Base-by-base conservation (phyloP, 306 rosid genomes). In the Arachis stenosperma region DNA sequence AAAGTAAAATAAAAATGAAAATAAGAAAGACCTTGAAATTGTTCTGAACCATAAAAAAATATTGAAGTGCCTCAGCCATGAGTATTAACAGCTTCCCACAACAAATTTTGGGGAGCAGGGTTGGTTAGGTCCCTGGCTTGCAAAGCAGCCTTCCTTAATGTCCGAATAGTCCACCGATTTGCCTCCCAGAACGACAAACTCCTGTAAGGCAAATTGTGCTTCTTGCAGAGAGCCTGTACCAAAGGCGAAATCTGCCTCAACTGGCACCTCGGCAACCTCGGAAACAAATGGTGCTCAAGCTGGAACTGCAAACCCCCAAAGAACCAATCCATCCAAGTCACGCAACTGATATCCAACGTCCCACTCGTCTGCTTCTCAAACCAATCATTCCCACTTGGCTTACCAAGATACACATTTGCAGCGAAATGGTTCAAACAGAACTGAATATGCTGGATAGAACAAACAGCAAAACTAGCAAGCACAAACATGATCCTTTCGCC, bases 81-180 rank as follows among this genome's bases (percentile, higher is more conserved):
- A 68, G 89, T 85, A 56, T 88, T 85, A 11, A 85, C 71, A 61
- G 89, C 92, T 71, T 88, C 88, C 92, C 92, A 88, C 73, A 86
- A 81, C 83, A 88, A 58, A 75, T 87, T 87, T 77, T 85, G 75
- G 3, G 83, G 78, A 14, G 7, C 83, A 48, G 85, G 83, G 17
- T 74, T 39, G 4, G 66, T 44, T 3, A 74, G 7, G 47, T 78
- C 81, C 59, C 84, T 56, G 10, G 88, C 88, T 36, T 84, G 75
- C 12, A 67, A 5, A 40, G 92, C 92, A 61, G 92, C 89, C 10
- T 61, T 72, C 66, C 80, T 73, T 11, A 88, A 84, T 7, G 83
- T 77, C 71, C 79, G 56, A 13, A 88, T 50, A 15, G 89, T 88
- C 67, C 80, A 62, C 22, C 30, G 68, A 67, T 88, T 85, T 57